phyloP scores from a whole-genome alignment of 202 grass and related monocot species.

The Panicum hallii region DNA sequence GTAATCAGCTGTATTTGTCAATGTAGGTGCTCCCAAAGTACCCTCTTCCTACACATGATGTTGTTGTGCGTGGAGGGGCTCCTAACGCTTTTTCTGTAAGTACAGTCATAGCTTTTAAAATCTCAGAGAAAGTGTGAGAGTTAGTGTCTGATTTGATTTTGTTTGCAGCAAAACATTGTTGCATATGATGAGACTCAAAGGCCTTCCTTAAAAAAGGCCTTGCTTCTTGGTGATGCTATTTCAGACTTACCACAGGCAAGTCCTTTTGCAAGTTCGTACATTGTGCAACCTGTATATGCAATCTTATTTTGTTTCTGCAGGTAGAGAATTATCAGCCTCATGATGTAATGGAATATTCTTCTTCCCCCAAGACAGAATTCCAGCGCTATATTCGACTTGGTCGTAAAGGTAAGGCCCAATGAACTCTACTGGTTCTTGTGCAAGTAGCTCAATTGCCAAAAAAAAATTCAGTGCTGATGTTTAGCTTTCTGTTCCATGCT shows the following conservation, averaged over 20 bases:
- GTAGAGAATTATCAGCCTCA: conserved; percentile 65
- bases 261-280: not conserved
- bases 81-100: conserved; percentile 83
- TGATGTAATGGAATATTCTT: conserved; percentile 64
- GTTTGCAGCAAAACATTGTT: conserved; percentile 71
- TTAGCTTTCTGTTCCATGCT: conserved; percentile 7
- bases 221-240: conserved; percentile 81
- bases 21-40: conserved; percentile 68
- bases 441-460: not conserved
- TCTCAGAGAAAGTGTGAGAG: not conserved
- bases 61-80: conserved; percentile 62
- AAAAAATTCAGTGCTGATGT: not conserved
- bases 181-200: conserved; percentile 74
- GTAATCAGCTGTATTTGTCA: conserved; percentile 28
- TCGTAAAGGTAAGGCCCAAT: conserved; percentile 53
- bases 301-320: conserved; percentile 48
- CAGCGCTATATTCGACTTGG: conserved; percentile 72
- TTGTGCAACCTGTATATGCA: not conserved
- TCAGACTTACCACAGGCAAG: conserved; percentile 81
- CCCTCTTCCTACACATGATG: conserved; percentile 73
- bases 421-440: not conserved
- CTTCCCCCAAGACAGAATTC: conserved; percentile 61
- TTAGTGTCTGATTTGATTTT: not conserved
- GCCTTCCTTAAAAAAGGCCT: conserved; percentile 53
- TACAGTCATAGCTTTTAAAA: not conserved